Evolutionary conservation across 441 rosid genomes (phyloP).

Genomic region (Brassica hybrid): DNA sequence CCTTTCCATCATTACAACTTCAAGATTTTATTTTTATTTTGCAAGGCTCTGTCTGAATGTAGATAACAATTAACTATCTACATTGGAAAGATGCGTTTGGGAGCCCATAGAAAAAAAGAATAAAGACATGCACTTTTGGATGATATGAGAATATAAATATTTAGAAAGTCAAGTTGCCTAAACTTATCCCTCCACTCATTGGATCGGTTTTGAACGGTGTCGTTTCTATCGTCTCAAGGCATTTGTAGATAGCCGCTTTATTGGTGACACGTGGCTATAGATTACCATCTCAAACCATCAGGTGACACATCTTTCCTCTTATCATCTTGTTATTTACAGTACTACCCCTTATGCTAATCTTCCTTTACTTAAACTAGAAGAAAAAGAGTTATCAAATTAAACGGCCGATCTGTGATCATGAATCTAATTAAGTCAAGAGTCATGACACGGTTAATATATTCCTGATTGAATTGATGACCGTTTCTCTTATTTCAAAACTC

Average conservation of each 20-base stretch:
- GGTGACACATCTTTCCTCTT: constrained; percentile 12
- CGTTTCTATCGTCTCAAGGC: constrained; percentile 35
- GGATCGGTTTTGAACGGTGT: constrained; percentile 31
- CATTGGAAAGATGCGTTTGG: constrained; percentile 30
- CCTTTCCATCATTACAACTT: constrained; percentile 3
- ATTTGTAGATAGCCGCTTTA: constrained; percentile 26
- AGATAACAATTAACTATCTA: constrained; percentile 28
- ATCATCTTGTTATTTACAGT: constrained; percentile 25
- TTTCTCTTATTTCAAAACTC: constrained; percentile 12
- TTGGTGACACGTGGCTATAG: constrained; percentile 29
- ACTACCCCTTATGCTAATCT: constrained; percentile 18
- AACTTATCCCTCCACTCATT: constrained; percentile 24
- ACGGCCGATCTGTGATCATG: constrained; percentile 11
- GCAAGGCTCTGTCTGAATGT: constrained; percentile 11
- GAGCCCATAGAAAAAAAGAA: constrained; percentile 35
- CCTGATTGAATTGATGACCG: background rate
- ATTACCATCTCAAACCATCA: constrained; percentile 15
- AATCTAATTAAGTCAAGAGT: constrained; percentile 7
- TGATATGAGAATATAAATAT: background rate
- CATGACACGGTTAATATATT: background rate
- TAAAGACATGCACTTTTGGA: constrained; percentile 39
- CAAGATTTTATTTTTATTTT: background rate
- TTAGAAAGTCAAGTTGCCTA: constrained; percentile 27
- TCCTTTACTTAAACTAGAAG: constrained; percentile 38
- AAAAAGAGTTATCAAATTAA: constrained; percentile 32